Conservation (phyloP, 495 filamentous ascomycete species). For the Bathelium albidoporum region DNA sequence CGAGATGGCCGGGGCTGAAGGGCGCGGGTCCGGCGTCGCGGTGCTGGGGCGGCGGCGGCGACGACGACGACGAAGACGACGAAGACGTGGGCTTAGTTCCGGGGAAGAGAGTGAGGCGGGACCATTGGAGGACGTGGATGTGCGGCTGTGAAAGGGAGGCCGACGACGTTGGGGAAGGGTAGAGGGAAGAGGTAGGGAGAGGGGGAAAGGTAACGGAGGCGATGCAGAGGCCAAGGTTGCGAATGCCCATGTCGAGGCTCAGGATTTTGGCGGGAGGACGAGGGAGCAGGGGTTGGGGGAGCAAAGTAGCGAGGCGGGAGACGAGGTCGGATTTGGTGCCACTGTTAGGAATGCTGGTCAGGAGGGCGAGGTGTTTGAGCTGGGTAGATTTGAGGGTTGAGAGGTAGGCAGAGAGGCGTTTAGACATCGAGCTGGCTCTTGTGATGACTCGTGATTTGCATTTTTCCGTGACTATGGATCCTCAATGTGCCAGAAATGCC, state of each 20-base stretch:
- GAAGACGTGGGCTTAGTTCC: background rate
- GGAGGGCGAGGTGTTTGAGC: constrained; percentile 42
- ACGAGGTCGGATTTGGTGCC: constrained; percentile 41
- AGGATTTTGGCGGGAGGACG: constrained; percentile 38
- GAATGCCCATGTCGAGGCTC: constrained; percentile 81
- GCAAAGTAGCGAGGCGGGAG: constrained; percentile 7
- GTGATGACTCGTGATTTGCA: background rate
- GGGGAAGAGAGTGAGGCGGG: background rate
- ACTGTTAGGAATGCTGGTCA: constrained; percentile 40
- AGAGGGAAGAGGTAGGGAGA: background rate
- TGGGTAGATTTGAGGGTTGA: constrained; percentile 35
- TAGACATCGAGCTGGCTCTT: background rate
- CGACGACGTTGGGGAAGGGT: background rate
- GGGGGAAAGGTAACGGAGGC: constrained; percentile 30
- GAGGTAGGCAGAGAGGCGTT: constrained; percentile 15
- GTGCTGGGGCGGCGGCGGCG: background rate
- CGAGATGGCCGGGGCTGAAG: constrained; percentile 50
- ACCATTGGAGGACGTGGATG: background rate
- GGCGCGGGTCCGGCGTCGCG: constrained; percentile 7
- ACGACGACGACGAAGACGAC: background rate
- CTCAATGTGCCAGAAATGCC: too few relatives aligned
- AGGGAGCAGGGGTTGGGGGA: constrained; percentile 11
- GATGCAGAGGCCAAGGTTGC: constrained; percentile 69
- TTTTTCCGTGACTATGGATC: too few relatives aligned
- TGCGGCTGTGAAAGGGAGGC: background rate